A percentile compares a stretch with the other conserved stretches of the same genome.
These are phyloP conservation scores for Aspergillus bridgeri DNA, from an alignment of 495 filamentous ascomycete species.

Conservation along the genomic window DNA sequence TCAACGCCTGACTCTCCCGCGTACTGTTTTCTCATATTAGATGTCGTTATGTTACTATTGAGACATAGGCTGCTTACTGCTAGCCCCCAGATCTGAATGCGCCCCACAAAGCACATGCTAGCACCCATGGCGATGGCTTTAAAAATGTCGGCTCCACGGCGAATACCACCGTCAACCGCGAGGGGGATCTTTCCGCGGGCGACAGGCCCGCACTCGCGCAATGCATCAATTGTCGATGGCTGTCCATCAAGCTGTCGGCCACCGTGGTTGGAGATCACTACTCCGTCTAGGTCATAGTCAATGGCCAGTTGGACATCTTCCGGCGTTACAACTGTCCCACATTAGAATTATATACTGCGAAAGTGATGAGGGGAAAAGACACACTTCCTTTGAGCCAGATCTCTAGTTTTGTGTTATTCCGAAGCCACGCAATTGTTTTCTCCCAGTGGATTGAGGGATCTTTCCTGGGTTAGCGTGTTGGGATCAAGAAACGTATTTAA, in stretches of 20 bases:
- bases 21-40: constrained; percentile 3
- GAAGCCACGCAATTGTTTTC: constrained; percentile 83
- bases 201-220: constrained; percentile 84
- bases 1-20: constrained; percentile 6
- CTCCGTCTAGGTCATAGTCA: constrained; percentile 72
- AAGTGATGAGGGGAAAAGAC: not conserved
- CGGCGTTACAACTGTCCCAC: constrained; percentile 52
- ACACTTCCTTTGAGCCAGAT: constrained; percentile 78
- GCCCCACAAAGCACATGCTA: constrained; percentile 72
- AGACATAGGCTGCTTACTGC: constrained; percentile 21
- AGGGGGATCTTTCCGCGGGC: constrained; percentile 75
- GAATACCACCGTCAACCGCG: constrained; percentile 77
- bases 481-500: not conserved
- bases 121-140: constrained; percentile 86
- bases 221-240: constrained; percentile 72
- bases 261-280: constrained; percentile 87
- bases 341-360: not conserved
- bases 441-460: constrained; percentile 75
- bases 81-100: constrained; percentile 73
- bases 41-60: not conserved
- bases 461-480: constrained; percentile 2
- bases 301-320: constrained; percentile 76
- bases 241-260: constrained; percentile 89
- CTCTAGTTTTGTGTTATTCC: constrained; percentile 79
- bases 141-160: constrained; percentile 82